These are phyloP conservation scores for Russula emetica DNA, from an alignment of 768 basidiomycete species.

Conservation along the genomic window DNA sequence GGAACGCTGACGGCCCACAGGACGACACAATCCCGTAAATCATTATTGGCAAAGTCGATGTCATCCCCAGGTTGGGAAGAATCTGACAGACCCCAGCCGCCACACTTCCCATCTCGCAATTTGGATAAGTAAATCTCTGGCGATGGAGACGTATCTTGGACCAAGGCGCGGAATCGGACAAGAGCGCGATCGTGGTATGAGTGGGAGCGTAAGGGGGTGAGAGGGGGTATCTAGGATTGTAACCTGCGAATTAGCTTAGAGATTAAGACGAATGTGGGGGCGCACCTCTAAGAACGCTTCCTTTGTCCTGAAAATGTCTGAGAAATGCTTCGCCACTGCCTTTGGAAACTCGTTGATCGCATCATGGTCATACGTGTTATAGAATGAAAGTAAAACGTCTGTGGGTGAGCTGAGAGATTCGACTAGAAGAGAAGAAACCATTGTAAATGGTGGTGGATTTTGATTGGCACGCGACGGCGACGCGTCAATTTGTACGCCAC, in stretches of 20 bases:
- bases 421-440: slow-evolving; percentile 27
- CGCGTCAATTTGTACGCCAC: slow-evolving; percentile 22
- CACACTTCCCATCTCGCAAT: slow-evolving; percentile 42
- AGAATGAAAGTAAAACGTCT: slow-evolving; percentile 19
- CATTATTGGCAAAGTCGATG: slow-evolving; percentile 41
- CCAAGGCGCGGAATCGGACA: slow-evolving; percentile 71
- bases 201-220: slow-evolving; percentile 45
- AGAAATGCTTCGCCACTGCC: slow-evolving; percentile 34
- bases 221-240: slow-evolving; percentile 50
- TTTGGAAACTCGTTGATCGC: slow-evolving; percentile 31
- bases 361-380: slow-evolving; percentile 16
- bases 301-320: slow-evolving; percentile 31
- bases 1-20: slow-evolving; percentile 77
- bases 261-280: not conserved
- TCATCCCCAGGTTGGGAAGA: slow-evolving; percentile 31
- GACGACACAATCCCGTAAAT: slow-evolving; percentile 57
- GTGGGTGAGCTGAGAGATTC: slow-evolving; percentile 27
- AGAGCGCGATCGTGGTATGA: slow-evolving; percentile 50
- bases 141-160: slow-evolving; percentile 75
- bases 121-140: slow-evolving; percentile 67
- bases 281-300: slow-evolving; percentile 32
- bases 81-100: slow-evolving; percentile 69
- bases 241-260: not conserved
- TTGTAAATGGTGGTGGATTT: not conserved
- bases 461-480: slow-evolving; percentile 17